Base-by-base conservation (phyloP, 1,139 yeast species). In the Yamadazyma trypodendri region DNA sequence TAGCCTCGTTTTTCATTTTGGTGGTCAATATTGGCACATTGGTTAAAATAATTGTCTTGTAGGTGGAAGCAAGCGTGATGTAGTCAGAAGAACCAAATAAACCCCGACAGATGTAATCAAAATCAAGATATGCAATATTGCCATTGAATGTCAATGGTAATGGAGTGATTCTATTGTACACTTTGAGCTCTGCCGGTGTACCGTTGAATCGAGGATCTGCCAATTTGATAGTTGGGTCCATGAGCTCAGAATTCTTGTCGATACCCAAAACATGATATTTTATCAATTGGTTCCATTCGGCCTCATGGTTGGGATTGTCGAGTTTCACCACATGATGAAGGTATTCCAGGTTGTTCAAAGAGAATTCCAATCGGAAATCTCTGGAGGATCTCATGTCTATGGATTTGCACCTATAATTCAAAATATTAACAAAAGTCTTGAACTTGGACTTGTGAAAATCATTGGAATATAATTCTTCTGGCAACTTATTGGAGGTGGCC, bases 401-500 rank as follows among this genome's bases (percentile, higher is more conserved):
- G 2, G 81, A 67, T 17, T 74, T 69, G 54, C 90, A 83, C 43
- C 88, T 63, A n/a, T 77, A 56, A 45, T 79, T 76, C 31, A 83
- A 58, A 3, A 83, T 72, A 7, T 72, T 64, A 31, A 77, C 77
- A 56, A 83, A 83, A 10, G 69, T 62, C 38, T 72, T 67, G 55
- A 83, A 81, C 34, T 77, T 79, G 6, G 68, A 62, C 49, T 76
- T 78, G 45, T 79, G 76, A 53, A 82, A 81, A 37, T 77, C 80
- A 10, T 78, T 79, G 1, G 86, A 72, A 48, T 83, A 83, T 29
- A 83, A 64, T 42, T 83, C 84, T 47, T 82, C 86, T 0, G 89
- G 90, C 12, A 82, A 58, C 50, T 84, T 70, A 48, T 83, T 83
- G 1, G 87, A 79, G 1, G 88, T 83, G 2, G 89, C 87, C 21